Evolutionary conservation across 352 stramenopile genomes (phyloP).

Genomic region (Globisporangium camurandrum): DNA sequence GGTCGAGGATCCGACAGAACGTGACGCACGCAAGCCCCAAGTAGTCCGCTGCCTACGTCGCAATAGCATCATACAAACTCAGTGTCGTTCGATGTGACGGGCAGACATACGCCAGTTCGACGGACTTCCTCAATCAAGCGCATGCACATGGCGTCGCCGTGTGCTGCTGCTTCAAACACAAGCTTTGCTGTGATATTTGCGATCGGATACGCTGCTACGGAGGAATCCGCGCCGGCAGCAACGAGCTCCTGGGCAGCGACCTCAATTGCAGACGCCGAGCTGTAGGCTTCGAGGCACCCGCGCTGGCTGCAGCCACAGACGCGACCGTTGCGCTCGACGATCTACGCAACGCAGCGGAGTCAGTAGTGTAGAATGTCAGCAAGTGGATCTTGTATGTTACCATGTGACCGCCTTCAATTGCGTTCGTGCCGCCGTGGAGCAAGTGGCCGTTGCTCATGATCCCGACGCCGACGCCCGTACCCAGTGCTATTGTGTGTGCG

Average conservation of each 20-base stretch:
- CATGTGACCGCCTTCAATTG: slow-evolving; percentile 77
- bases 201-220: slow-evolving; percentile 27
- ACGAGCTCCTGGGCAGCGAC: slow-evolving; percentile 57
- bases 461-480: slow-evolving; percentile 66
- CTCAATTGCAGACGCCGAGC: slow-evolving; percentile 57
- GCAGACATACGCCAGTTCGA: neutral
- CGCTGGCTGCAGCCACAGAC: slow-evolving; percentile 64
- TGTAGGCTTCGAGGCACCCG: slow-evolving; percentile 76
- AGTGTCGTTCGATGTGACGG: too few species aligned
- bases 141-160: slow-evolving; percentile 63
- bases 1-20: slow-evolving; percentile 68
- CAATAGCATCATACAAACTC: too few species aligned
- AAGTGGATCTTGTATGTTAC: too few species aligned
- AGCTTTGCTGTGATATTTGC: slow-evolving; percentile 63
- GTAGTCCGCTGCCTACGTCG: slow-evolving; percentile 71
- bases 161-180: slow-evolving; percentile 57
- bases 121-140: slow-evolving; percentile 62
- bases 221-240: slow-evolving; percentile 44
- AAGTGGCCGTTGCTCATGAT: slow-evolving; percentile 58
- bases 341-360: slow-evolving; percentile 25
- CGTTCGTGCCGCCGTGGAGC: slow-evolving; percentile 54
- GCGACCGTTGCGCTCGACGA: slow-evolving; percentile 75
- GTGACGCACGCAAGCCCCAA: slow-evolving; percentile 78
- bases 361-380: neutral
- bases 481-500: slow-evolving; percentile 35